Percentiles rank a stretch among this genome's conserved stretches.
Conservation (phyloP, 2,329 filamentous ascomycete genomes). For the Xylaria arbuscula region DNA sequence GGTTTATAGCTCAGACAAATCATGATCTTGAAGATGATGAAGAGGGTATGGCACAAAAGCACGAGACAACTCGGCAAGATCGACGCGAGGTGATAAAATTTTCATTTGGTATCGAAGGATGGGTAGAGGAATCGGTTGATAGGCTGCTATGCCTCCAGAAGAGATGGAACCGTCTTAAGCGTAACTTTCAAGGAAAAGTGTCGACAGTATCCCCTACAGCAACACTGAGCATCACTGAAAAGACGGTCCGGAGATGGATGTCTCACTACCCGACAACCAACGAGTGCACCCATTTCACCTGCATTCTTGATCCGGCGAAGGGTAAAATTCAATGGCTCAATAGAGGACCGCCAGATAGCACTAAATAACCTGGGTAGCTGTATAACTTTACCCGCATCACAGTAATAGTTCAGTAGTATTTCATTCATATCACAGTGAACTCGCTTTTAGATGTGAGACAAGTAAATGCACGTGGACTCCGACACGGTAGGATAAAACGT, state of each 20-base stretch:
- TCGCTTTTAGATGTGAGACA: background rate
- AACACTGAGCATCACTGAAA: slow-evolving; percentile 46
- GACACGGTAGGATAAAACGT: slow-evolving; percentile 9
- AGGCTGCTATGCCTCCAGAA: slow-evolving; percentile 52
- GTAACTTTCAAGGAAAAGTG: slow-evolving; percentile 39
- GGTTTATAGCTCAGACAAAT: slow-evolving; percentile 68
- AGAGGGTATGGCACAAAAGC: slow-evolving; percentile 12
- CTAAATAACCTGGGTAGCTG: background rate
- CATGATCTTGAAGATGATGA: slow-evolving; percentile 56
- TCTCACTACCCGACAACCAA: slow-evolving; percentile 64
- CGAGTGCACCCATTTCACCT: slow-evolving; percentile 67
- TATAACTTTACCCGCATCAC: background rate
- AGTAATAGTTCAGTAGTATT: background rate
- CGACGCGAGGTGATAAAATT: slow-evolving; percentile 29
- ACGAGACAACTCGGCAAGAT: slow-evolving; percentile 9
- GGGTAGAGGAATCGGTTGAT: slow-evolving; percentile 49
- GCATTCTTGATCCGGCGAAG: slow-evolving; percentile 64
- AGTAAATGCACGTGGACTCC: background rate
- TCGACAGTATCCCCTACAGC: slow-evolving; percentile 5
- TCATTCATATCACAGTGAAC: background rate
- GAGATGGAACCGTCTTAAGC: slow-evolving; percentile 52
- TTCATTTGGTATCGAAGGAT: slow-evolving; percentile 41
- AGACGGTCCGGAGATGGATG: slow-evolving; percentile 60
- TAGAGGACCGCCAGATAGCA: slow-evolving; percentile 13
- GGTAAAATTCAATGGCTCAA: slow-evolving; percentile 60